These are phyloP conservation scores for Misopates orontium DNA, from an alignment of 257 asterid species.

Conservation along the genomic window DNA sequence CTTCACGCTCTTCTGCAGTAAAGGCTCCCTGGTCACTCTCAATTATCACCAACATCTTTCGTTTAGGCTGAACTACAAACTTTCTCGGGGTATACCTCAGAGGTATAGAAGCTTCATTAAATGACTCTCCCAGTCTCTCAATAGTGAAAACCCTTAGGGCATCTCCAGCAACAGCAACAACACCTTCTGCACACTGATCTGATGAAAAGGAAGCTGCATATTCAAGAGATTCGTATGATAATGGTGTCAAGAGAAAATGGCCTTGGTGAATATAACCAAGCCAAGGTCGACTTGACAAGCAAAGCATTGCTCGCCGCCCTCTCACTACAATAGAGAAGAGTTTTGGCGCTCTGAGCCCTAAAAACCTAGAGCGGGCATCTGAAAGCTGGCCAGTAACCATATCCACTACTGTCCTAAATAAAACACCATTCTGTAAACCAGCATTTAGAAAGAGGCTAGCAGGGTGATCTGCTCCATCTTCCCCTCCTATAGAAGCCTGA, in stretches of 20 bases:
- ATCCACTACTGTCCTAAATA: constrained; percentile 96
- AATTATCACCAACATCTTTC: constrained; percentile 76
- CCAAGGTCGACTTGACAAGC: constrained; percentile 99
- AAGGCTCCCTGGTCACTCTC: constrained; percentile 99
- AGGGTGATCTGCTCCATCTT: constrained; percentile 99
- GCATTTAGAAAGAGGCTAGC: constrained; percentile 94
- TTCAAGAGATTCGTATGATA: constrained; percentile 93
- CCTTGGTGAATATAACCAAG: constrained; percentile 99
- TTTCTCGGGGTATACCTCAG: constrained; percentile 96
- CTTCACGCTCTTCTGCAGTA: constrained; percentile 97
- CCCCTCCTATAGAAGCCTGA: constrained; percentile 97
- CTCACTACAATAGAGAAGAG: constrained; percentile 84
- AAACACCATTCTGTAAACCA: constrained; percentile 89
- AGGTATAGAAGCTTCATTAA: constrained; percentile 87
- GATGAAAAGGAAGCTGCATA: constrained; percentile 97
- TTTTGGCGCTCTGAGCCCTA: constrained; percentile 94
- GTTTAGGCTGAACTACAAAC: constrained; percentile 82
- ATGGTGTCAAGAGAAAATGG: constrained; percentile 92
- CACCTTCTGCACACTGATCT: constrained; percentile 99
- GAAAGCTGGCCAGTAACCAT: constrained; percentile 98
- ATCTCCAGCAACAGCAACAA: constrained; percentile 97
- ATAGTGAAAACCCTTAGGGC: constrained; percentile 94
- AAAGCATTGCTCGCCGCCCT: constrained; percentile 94
- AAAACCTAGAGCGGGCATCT: constrained; percentile 95
- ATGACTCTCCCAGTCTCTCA: constrained; percentile 95